Conservation (phyloP, 2,329 filamentous ascomycete genomes). For the Coniochaeta sp. region DNA sequence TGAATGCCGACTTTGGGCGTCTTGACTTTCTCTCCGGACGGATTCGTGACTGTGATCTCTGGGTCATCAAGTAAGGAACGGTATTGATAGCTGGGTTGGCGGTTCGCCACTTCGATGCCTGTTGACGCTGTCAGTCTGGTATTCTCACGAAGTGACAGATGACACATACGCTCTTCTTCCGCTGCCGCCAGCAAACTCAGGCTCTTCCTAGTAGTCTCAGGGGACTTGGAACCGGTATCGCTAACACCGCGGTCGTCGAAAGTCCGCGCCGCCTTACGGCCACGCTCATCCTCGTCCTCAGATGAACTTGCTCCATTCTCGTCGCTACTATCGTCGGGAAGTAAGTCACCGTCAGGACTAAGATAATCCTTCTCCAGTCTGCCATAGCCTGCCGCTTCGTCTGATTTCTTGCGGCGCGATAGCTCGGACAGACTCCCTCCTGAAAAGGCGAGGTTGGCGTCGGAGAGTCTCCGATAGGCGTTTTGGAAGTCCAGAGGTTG, state of each 20-base stretch:
- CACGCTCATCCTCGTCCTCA: constrained; percentile 53
- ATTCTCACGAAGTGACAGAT: neutral
- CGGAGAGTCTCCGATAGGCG: constrained; percentile 64
- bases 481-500: constrained; percentile 58
- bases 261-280: constrained; percentile 46
- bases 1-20: constrained; percentile 56
- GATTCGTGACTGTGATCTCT: constrained; percentile 55
- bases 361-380: constrained; percentile 63
- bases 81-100: constrained; percentile 45
- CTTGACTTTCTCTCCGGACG: constrained; percentile 53
- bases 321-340: constrained; percentile 60
- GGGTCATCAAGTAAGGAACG: constrained; percentile 60
- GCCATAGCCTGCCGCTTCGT: constrained; percentile 33
- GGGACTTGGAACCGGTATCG: constrained; percentile 21
- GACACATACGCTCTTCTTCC: constrained; percentile 68
- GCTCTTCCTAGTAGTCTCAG: constrained; percentile 31
- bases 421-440: constrained; percentile 56
- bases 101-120: constrained; percentile 47
- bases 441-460: constrained; percentile 59
- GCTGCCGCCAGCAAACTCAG: constrained; percentile 64
- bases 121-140: constrained; percentile 13
- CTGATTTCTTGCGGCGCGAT: constrained; percentile 47
- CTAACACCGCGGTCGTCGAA: constrained; percentile 31
- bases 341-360: constrained; percentile 57
- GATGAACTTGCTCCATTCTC: constrained; percentile 47